Conservation (phyloP, 2,329 filamentous ascomycete genomes). For the Fusarium sp. region DNA sequence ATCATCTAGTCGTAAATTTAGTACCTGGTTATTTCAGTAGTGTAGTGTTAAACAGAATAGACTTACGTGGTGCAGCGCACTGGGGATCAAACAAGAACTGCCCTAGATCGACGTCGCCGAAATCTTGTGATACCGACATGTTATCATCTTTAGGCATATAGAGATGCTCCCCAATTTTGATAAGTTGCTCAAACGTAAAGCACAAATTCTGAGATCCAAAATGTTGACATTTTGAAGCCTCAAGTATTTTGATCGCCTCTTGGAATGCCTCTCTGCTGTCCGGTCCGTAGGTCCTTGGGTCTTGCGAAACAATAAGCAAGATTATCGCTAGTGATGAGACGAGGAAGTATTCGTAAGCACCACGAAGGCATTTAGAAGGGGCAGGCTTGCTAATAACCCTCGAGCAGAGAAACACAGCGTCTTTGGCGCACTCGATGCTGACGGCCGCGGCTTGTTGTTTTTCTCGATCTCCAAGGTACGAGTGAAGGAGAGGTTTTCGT, state of each 20-base stretch:
- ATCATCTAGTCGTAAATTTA: background rate
- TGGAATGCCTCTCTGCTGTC: background rate
- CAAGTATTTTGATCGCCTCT: background rate
- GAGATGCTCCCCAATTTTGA: background rate
- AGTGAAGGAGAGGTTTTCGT: background rate
- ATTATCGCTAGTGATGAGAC: background rate
- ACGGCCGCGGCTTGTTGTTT: background rate
- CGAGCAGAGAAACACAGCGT: accelerated
- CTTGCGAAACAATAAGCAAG: background rate
- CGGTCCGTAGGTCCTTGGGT: background rate
- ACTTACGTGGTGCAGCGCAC: background rate
- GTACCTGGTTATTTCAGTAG: background rate
- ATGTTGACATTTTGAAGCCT: background rate
- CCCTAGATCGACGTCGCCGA: background rate
- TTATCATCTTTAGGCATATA: background rate
- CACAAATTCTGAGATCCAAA: background rate
- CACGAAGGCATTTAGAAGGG: background rate
- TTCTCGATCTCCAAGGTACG: background rate
- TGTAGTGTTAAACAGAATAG: background rate
- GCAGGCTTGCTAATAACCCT: background rate
- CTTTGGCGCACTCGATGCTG: background rate
- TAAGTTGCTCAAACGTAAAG: background rate
- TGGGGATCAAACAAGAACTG: background rate
- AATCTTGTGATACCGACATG: background rate
- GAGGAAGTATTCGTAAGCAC: background rate